phyloP scores from a whole-genome alignment of 2,329 filamentous ascomycete species.

The Aspergillus arachidicola region DNA sequence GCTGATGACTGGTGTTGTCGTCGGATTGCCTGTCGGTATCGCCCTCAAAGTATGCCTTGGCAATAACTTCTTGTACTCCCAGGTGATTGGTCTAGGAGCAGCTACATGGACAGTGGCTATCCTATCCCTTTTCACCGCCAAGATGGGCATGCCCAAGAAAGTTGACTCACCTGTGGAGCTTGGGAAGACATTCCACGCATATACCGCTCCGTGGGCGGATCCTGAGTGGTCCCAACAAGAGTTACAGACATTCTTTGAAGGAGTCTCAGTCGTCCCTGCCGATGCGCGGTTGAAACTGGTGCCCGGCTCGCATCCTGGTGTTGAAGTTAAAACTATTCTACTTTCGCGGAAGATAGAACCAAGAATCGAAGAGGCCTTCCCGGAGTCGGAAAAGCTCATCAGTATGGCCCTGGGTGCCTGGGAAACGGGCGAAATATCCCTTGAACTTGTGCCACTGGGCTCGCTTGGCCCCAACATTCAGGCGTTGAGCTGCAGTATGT shows the following conservation, averaged over 20 bases:
- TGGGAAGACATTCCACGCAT: constrained; percentile 46
- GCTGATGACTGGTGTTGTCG: constrained; percentile 47
- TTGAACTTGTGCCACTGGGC: constrained; percentile 39
- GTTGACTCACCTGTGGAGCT: constrained; percentile 37
- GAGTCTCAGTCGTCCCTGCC: constrained; percentile 42
- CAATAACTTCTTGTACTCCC: constrained; percentile 47
- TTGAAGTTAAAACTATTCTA: constrained; percentile 47
- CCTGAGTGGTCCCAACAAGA: constrained; percentile 55
- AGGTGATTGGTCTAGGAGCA: constrained; percentile 52
- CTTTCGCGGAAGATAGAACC: constrained; percentile 40
- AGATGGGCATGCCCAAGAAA: constrained; percentile 51
- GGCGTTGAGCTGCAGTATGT: constrained; percentile 36
- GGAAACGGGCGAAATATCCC: constrained; percentile 32
- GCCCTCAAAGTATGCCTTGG: constrained; percentile 41
- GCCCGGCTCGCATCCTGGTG: constrained; percentile 45
- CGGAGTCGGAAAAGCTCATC: constrained; percentile 38
- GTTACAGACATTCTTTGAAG: constrained; percentile 51
- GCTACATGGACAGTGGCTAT: constrained; percentile 57
- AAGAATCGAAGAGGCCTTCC: constrained; percentile 49
- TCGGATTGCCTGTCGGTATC: constrained; percentile 53
- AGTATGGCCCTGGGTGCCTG: constrained; percentile 36
- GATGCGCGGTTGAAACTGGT: constrained; percentile 47
- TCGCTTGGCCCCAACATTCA: constrained; percentile 38
- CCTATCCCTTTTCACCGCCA: constrained; percentile 51
- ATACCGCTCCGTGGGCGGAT: constrained; percentile 47